phyloP scores from a whole-genome alignment of 1,139 yeast genomes.

The Candida sp. region DNA sequence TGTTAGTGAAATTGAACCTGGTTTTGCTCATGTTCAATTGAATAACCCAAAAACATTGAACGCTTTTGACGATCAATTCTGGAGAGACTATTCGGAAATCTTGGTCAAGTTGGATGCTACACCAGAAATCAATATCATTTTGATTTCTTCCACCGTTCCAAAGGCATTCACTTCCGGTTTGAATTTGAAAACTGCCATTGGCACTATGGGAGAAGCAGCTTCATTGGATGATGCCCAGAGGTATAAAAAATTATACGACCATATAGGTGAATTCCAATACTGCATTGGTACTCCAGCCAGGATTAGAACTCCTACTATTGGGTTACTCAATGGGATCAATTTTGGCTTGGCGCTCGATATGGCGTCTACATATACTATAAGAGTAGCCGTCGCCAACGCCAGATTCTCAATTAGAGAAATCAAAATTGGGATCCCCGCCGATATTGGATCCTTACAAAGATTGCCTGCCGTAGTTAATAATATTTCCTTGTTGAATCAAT shows the following conservation, averaged over 20 bases:
- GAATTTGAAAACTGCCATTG: slow-evolving; percentile 46
- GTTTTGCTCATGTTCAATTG: slow-evolving; percentile 57
- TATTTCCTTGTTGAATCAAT: slow-evolving; percentile 56
- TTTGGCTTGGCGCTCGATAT: slow-evolving; percentile 73
- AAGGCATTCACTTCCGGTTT: slow-evolving; percentile 65
- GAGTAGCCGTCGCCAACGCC: slow-evolving; percentile 55
- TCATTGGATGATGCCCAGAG: slow-evolving; percentile 13
- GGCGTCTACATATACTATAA: slow-evolving; percentile 53
- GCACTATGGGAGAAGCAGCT: slow-evolving; percentile 5
- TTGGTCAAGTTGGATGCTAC: slow-evolving; percentile 46
- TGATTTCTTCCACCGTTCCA: slow-evolving; percentile 56
- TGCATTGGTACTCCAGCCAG: slow-evolving; percentile 48
- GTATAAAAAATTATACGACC: slow-evolving; percentile 28
- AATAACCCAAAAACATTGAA: slow-evolving; percentile 64
- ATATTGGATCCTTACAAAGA: slow-evolving; percentile 75
- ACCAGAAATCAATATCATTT: slow-evolving; percentile 46
- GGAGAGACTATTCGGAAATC: slow-evolving; percentile 54
- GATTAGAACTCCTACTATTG: slow-evolving; percentile 47
- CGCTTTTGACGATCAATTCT: slow-evolving; percentile 52
- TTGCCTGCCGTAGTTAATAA: slow-evolving; percentile 55
- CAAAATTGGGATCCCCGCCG: slow-evolving; percentile 74
- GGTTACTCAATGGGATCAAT: slow-evolving; percentile 42
- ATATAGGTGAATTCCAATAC: slow-evolving; percentile 56
- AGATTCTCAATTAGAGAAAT: slow-evolving; percentile 66
- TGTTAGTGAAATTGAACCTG: slow-evolving; percentile 41